These are phyloP conservation scores for Salinomyces thailandicus DNA, from an alignment of 2,329 filamentous ascomycete species.

Conservation along the genomic window DNA sequence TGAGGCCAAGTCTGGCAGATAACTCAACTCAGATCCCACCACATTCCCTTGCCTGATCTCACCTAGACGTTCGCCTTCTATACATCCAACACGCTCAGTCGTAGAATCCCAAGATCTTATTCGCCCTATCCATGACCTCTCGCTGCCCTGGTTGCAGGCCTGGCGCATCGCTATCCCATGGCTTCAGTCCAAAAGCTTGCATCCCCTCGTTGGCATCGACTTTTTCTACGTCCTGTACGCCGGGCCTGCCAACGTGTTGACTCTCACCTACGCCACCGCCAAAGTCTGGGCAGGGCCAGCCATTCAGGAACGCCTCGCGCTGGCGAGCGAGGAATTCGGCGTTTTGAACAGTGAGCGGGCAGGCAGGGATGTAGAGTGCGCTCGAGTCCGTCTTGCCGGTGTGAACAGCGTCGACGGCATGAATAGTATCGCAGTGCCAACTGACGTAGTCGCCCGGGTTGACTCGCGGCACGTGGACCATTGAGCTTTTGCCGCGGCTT, in stretches of 20 bases:
- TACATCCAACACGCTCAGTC: no score
- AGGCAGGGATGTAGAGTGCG: slow-evolving; percentile 82
- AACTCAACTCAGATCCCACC: no score
- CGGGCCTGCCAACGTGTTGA: slow-evolving; percentile 34
- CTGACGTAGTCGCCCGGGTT: slow-evolving; percentile 64
- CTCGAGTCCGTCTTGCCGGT: slow-evolving; percentile 61
- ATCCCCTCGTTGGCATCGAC: slow-evolving; percentile 37
- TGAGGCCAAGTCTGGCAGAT: no score
- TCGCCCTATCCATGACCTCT: slow-evolving; percentile 42
- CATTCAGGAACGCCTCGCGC: slow-evolving; percentile 57
- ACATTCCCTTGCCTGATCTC: no score
- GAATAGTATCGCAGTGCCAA: slow-evolving; percentile 65
- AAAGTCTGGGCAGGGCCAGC: slow-evolving; percentile 40
- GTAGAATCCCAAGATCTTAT: slow-evolving; percentile 44
- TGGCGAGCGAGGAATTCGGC: slow-evolving; percentile 61
- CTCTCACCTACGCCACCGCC: slow-evolving; percentile 54
- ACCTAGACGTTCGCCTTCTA: no score
- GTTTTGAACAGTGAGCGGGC: slow-evolving; percentile 66
- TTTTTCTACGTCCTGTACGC: slow-evolving; percentile 28
- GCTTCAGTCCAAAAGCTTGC: slow-evolving; percentile 45
- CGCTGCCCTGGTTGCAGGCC: slow-evolving; percentile 42
- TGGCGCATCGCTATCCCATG: slow-evolving; percentile 39
- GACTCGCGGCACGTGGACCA: slow-evolving; percentile 62
- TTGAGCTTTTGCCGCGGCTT: slow-evolving; percentile 36
- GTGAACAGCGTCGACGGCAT: slow-evolving; percentile 75